phyloP scores from a whole-genome alignment of 768 basidiomycete species.

The Amanita rubescens region DNA sequence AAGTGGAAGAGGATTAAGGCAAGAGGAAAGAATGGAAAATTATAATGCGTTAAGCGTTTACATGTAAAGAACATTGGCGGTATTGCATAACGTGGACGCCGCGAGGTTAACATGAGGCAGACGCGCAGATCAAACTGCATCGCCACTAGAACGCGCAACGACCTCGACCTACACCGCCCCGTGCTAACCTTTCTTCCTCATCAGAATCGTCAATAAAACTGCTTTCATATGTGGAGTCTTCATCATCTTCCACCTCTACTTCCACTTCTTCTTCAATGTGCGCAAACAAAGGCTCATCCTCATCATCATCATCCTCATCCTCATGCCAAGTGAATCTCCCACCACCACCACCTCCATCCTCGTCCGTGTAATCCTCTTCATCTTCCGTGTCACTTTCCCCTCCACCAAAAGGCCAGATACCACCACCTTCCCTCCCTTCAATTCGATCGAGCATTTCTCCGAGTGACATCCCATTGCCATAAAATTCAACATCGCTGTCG shows the following conservation, averaged over 20 bases:
- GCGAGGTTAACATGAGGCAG: background rate
- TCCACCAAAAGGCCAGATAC: background rate
- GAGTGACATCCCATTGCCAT: background rate
- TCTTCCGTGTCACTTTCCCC: background rate
- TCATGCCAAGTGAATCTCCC: background rate
- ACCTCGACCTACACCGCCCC: background rate
- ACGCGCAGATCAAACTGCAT: too few relatives aligned
- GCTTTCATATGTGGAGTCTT: slow-evolving; percentile 10
- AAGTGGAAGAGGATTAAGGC: background rate
- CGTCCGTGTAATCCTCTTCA: too few relatives aligned
- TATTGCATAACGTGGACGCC: background rate
- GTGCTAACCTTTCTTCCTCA: too few relatives aligned
- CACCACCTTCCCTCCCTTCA: background rate
- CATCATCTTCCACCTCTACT: slow-evolving; percentile 8
- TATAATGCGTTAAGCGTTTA: too few relatives aligned
- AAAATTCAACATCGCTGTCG: background rate
- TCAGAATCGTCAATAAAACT: slow-evolving; percentile 16
- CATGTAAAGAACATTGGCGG: background rate
- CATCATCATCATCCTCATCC: slow-evolving; percentile 3
- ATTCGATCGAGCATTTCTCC: background rate
- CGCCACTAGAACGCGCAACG: too few relatives aligned
- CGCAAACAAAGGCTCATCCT: slow-evolving; percentile 1
- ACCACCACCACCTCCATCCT: too few relatives aligned
- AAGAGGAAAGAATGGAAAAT: background rate
- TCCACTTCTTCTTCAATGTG: slow-evolving; percentile 7